Percentiles rank a stretch among this genome's conserved stretches.
These are phyloP conservation scores for Russula olivacea DNA, from an alignment of 768 basidiomycete genomes.

Conservation along the genomic window DNA sequence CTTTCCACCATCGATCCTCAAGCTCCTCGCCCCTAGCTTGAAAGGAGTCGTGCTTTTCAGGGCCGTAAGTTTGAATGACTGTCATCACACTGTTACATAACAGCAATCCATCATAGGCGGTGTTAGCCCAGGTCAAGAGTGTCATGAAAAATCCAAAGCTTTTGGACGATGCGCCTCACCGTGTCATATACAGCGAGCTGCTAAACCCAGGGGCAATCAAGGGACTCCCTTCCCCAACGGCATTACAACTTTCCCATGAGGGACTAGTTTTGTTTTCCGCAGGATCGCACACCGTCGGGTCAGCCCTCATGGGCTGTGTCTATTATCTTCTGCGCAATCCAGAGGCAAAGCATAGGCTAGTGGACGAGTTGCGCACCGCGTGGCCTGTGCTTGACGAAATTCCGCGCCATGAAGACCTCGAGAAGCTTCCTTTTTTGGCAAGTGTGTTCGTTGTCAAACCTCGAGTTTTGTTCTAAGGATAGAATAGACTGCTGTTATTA, in stretches of 20 bases:
- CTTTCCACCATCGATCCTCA: slow-evolving; percentile 1
- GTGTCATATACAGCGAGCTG: slow-evolving; percentile 11
- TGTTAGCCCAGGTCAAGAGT: slow-evolving; percentile 1
- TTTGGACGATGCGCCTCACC: slow-evolving; percentile 14
- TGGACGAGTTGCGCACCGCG: neutral
- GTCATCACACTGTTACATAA: too few species aligned
- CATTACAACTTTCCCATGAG: slow-evolving; percentile 3
- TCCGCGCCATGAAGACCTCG: slow-evolving; percentile 8
- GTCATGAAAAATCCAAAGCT: neutral
- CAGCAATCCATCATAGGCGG: too few species aligned
- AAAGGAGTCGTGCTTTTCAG: neutral
- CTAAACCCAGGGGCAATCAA: slow-evolving; percentile 6
- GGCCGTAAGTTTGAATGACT: neutral
- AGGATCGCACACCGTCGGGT: slow-evolving; percentile 17
- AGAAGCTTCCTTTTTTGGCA: slow-evolving; percentile 15
- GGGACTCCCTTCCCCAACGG: neutral
- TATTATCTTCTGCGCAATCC: slow-evolving; percentile 10
- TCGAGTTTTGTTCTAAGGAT: neutral
- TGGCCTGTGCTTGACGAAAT: slow-evolving; percentile 10
- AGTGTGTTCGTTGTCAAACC: neutral
- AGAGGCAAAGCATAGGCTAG: slow-evolving; percentile 3
- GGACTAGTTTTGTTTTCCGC: slow-evolving; percentile 9
- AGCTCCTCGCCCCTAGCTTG: neutral
- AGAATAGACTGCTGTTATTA: slow-evolving; percentile 16
- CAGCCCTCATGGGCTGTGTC: slow-evolving; percentile 7